These are phyloP conservation scores for Astragalus membranaceus DNA, from an alignment of 306 rosid genomes.

Conservation along the genomic window DNA sequence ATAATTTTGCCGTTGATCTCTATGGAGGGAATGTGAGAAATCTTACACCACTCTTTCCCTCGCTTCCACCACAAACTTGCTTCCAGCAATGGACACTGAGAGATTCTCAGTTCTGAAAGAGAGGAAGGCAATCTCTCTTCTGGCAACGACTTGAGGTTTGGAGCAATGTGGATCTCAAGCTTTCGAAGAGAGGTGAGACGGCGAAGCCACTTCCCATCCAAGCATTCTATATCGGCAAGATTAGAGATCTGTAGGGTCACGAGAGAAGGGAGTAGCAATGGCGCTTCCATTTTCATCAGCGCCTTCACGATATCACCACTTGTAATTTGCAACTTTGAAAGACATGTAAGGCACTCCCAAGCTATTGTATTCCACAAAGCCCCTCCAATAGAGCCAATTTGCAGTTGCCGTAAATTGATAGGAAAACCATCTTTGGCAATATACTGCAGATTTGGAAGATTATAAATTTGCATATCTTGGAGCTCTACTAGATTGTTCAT, in stretches of 20 bases:
- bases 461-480: neutral
- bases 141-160: neutral
- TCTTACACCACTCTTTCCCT: constrained; percentile 1
- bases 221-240: neutral
- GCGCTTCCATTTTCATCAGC: neutral
- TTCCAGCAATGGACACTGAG: neutral
- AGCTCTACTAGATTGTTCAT: neutral
- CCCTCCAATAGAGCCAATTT: neutral
- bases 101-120: neutral
- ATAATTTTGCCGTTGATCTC: neutral
- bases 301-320: neutral
- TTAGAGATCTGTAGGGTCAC: neutral
- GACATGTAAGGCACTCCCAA: neutral
- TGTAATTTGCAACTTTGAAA: neutral
- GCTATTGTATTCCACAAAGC: neutral
- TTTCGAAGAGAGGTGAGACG: neutral
- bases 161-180: neutral
- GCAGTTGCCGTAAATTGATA: neutral
- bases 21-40: neutral
- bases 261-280: neutral
- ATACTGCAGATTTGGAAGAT: neutral
- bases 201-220: neutral
- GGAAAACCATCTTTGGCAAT: neutral
- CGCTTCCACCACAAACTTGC: neutral
- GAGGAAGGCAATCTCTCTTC: neutral